Percentiles rank a stretch among this genome's conserved stretches.
Conservation (phyloP, 106 monocot genomes). For the Chionographis japonica region DNA sequence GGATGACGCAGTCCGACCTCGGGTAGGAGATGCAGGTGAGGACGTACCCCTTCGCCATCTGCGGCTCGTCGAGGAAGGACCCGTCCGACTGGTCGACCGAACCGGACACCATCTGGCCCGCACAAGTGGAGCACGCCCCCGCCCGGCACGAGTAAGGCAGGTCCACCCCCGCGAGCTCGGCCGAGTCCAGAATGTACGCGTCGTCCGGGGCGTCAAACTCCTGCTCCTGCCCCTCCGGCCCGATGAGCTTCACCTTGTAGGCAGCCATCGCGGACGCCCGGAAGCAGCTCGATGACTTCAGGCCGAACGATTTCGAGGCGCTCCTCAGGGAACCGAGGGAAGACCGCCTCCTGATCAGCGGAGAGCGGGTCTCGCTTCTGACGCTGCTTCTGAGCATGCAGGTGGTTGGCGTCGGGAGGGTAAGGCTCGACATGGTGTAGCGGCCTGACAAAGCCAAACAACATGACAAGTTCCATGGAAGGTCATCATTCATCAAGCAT, state of each 20-base stretch:
- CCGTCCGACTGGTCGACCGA: conserved; percentile 32
- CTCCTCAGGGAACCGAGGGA: conserved; percentile 8
- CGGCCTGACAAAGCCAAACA: not conserved
- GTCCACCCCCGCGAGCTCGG: conserved; percentile 25
- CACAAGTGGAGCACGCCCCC: conserved; percentile 32
- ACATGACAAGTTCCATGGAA: too few species aligned
- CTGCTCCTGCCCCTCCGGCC: conserved; percentile 18
- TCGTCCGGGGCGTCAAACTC: conserved; percentile 35
- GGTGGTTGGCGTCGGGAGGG: conserved; percentile 6
- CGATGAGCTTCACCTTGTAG: conserved; percentile 36
- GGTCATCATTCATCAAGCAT: too few species aligned
- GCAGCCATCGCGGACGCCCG: conserved; percentile 18
- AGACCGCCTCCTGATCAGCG: not conserved
- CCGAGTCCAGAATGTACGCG: conserved; percentile 28
- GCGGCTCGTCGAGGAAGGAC: conserved; percentile 28
- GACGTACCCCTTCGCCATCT: conserved; percentile 21
- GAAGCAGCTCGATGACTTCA: conserved; percentile 22
- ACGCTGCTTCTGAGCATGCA: not conserved
- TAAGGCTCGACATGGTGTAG: conserved; percentile 13
- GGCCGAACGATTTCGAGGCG: conserved; percentile 2
- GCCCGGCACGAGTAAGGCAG: conserved; percentile 37
- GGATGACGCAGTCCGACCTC: conserved; percentile 22
- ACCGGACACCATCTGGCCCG: conserved; percentile 16
- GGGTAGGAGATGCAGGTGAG: conserved; percentile 31
- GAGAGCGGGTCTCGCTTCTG: not conserved